Base-by-base conservation (phyloP, 2,329 filamentous ascomycete genomes). In the Colletotrichum falcatum region DNA sequence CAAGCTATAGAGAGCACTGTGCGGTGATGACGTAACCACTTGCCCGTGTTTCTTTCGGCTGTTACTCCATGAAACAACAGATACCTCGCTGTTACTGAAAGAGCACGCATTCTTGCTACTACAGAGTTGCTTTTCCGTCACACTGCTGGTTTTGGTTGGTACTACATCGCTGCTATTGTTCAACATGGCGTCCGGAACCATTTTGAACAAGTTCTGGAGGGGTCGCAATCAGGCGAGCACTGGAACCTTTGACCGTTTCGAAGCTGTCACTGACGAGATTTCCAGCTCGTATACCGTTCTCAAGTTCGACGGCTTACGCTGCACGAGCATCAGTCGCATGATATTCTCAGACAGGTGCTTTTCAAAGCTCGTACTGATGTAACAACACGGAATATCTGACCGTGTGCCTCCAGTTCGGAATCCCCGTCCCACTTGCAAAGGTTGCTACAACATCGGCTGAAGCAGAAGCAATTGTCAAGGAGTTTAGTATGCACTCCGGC, bases 401-500 rank as follows among this genome's bases (percentile, higher is more conserved):
- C 16, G 2, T 4, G 14, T 4, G 5, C 4, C 2, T 33, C 18
- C 1, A 81, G 80, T 70, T 73, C 4, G 75, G 75, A 1, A 68
- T 79, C 5, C 66, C 74, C 0, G 73, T 79, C 2, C 77, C 77
- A 8, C 72, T 70, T 5, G 77, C 75, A 3, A 65, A 61, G 1
- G 49, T 77, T 1, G 77, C 74, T 5, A 42, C 37, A 8, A 77
- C 73, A 23, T 56, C 73, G 0, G 23, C 67, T 5, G 76, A 80
- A 53, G 76, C 73, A 1, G 55, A 53, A 20, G 58, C 70, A 2
- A 74, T 76, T 5, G 65, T 75, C 1, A 61, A 74, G 18, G 65
- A 75, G 2, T 66, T 80, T 0, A 74, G 79, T 80, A 65, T 55
- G 55, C 18, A 8, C 12, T n/a, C 23, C 11, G 39, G 1, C 9